Conservation (phyloP, 352 stramenopile genomes). For the Pythium phragmiticola region DNA sequence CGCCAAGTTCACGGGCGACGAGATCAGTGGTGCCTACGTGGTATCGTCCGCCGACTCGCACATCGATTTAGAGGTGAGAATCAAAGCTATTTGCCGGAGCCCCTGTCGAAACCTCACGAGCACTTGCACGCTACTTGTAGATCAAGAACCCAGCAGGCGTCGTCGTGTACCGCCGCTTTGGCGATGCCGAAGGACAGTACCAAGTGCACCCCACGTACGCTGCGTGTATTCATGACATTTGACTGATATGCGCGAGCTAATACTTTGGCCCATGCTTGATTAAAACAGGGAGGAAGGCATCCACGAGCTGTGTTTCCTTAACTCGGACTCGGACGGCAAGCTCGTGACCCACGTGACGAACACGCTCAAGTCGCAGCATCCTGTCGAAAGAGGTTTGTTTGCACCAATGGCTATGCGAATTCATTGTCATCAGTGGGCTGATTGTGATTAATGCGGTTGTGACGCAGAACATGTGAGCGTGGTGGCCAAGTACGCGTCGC, state of each 20-base stretch:
- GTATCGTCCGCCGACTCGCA: conserved; percentile 72
- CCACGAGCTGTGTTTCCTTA: conserved; percentile 75
- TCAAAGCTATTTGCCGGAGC: not conserved
- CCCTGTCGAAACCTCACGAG: too few species aligned
- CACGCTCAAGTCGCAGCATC: conserved; percentile 76
- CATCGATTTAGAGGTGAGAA: conserved; percentile 54
- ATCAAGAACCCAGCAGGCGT: conserved; percentile 66
- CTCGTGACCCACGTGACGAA: conserved; percentile 83
- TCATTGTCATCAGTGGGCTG: not conserved
- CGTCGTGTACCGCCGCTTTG: conserved; percentile 53
- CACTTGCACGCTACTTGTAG: conserved; percentile 2
- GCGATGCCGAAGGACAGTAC: conserved; percentile 74
- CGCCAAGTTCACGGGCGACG: conserved; percentile 63
- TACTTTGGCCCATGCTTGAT: not conserved
- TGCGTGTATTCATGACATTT: not conserved
- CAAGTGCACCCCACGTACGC: conserved; percentile 56
- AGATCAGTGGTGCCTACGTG: conserved; percentile 65
- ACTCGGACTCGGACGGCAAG: conserved; percentile 68
- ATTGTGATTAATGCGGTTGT: conserved; percentile 6
- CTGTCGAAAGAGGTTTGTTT: conserved; percentile 61
- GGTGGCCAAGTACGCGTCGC: conserved; percentile 78
- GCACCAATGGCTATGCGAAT: not conserved
- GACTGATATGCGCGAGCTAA: too few species aligned
- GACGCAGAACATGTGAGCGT: conserved; percentile 71
- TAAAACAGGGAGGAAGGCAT: conserved; percentile 42